These are phyloP conservation scores for Escallonia rubra DNA, from an alignment of 129 eudicot genomes.

Conservation along the genomic window DNA sequence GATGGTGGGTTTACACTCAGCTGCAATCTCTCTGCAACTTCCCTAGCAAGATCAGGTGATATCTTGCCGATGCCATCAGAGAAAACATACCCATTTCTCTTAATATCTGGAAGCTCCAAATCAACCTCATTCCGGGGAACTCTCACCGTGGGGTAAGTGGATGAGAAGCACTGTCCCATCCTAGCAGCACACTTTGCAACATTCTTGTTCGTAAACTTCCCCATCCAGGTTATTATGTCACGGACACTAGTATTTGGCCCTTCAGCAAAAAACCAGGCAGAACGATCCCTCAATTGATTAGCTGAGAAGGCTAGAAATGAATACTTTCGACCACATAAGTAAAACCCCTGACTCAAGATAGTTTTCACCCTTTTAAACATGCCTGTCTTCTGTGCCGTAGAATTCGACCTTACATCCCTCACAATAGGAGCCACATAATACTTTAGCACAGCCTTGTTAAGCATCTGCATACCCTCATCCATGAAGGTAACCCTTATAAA, in stretches of 20 bases:
- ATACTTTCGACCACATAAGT: slow-evolving; percentile 44
- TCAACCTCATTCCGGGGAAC: slow-evolving; percentile 26
- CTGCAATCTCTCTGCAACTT: slow-evolving; percentile 37
- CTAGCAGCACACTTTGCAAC: slow-evolving; percentile 2
- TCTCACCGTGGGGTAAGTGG: slow-evolving; percentile 65
- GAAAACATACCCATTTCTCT: slow-evolving; percentile 41
- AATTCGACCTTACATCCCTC: slow-evolving; percentile 23
- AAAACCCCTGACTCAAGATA: slow-evolving; percentile 41
- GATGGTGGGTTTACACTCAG: slow-evolving; percentile 40
- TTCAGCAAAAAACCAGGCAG: slow-evolving; percentile 60
- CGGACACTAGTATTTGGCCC: slow-evolving; percentile 10
- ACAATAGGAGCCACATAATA: slow-evolving; percentile 36
- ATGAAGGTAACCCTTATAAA: slow-evolving; percentile 45
- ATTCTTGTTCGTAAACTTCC: slow-evolving; percentile 28
- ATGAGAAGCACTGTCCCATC: slow-evolving; percentile 22
- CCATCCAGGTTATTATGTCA: slow-evolving; percentile 37
- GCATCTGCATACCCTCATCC: slow-evolving; percentile 49
- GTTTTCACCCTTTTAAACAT: slow-evolving; percentile 31
- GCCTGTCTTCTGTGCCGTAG: slow-evolving; percentile 15
- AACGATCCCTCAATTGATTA: slow-evolving; percentile 48
- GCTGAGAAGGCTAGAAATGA: slow-evolving; percentile 49
- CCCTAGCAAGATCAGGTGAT: slow-evolving; percentile 37
- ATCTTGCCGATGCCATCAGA: slow-evolving; percentile 61
- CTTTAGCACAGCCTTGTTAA: slow-evolving; percentile 25
- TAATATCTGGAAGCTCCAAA: slow-evolving; percentile 21